phyloP scores from a whole-genome alignment of 345 rosid species.

The Cardamine chenopodiifolia region DNA sequence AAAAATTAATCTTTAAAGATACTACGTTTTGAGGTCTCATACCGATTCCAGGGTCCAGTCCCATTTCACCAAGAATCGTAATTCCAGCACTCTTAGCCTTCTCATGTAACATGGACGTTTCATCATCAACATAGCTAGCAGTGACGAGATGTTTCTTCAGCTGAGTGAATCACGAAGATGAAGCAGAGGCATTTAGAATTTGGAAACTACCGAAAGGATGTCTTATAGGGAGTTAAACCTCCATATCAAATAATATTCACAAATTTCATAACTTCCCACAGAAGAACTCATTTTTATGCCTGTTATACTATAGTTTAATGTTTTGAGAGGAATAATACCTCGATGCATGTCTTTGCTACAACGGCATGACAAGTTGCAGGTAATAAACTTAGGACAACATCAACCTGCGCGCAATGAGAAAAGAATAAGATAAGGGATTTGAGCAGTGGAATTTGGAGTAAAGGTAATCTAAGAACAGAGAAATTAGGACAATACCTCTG shows the following conservation, averaged over 20 bases:
- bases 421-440: not conserved
- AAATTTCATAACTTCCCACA: not conserved
- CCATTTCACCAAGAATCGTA: constrained; percentile 96
- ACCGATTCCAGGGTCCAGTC: constrained; percentile 99
- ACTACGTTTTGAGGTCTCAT: constrained; percentile 20
- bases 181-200: not conserved
- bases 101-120: constrained; percentile 61
- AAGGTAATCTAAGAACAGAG: constrained; percentile 3
- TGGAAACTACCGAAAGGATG: constrained; percentile 10
- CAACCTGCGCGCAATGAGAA: constrained; percentile 60
- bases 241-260: not conserved
- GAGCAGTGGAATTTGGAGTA: constrained; percentile 1
- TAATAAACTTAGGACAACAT: constrained; percentile 81
- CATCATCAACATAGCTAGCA: constrained; percentile 89
- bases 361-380: constrained; percentile 71
- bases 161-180: constrained; percentile 48
- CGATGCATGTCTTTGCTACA: constrained; percentile 77
- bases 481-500: constrained; percentile 57
- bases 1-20: not conserved
- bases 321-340: constrained; percentile 50
- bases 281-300: not conserved
- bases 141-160: constrained; percentile 87
- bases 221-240: not conserved
- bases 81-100: constrained; percentile 78
- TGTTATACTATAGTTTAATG: constrained; percentile 13